A percentile compares a stretch with the other conserved stretches of the same genome.
phyloP scores from a whole-genome alignment of 108 stramenopile species.

The Nannochloropsis salina region DNA sequence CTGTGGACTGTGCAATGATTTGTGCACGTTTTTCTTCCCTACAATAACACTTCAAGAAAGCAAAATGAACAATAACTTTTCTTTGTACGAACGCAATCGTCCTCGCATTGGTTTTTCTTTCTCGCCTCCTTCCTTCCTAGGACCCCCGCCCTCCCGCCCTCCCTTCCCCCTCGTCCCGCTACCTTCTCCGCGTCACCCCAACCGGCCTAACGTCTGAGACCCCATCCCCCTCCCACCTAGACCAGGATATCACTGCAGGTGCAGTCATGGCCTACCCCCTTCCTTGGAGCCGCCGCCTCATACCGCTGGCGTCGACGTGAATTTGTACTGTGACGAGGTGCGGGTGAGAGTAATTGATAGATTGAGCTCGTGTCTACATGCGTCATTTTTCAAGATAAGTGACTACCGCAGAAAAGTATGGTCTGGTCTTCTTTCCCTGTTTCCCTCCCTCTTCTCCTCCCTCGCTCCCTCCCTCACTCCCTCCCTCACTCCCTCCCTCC shows the following conservation, averaged over 20 bases:
- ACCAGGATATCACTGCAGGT: background rate
- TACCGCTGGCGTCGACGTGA: constrained; percentile 10
- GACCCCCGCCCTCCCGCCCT: background rate
- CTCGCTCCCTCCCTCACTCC: background rate
- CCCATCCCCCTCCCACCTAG: background rate
- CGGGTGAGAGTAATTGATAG: no score
- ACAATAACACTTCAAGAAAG: no score
- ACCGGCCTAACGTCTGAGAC: background rate
- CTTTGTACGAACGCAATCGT: no score
- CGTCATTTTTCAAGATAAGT: no score
- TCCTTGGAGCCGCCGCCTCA: constrained; percentile 28
- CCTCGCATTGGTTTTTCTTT: no score
- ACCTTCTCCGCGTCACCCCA: background rate
- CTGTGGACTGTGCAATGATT: no score
- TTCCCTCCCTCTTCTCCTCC: background rate
- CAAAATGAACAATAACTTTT: no score
- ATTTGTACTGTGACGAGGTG: no score
- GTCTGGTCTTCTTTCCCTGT: background rate
- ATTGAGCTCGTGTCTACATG: no score
- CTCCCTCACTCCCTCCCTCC: background rate
- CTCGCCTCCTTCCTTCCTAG: no score
- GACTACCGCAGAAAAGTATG: no score
- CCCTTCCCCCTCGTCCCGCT: background rate
- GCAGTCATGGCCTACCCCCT: constrained; percentile 1
- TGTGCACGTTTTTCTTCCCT: no score